These are phyloP conservation scores for Ilex paraguariensis DNA, from an alignment of 305 asterid species.

Conservation along the genomic window DNA sequence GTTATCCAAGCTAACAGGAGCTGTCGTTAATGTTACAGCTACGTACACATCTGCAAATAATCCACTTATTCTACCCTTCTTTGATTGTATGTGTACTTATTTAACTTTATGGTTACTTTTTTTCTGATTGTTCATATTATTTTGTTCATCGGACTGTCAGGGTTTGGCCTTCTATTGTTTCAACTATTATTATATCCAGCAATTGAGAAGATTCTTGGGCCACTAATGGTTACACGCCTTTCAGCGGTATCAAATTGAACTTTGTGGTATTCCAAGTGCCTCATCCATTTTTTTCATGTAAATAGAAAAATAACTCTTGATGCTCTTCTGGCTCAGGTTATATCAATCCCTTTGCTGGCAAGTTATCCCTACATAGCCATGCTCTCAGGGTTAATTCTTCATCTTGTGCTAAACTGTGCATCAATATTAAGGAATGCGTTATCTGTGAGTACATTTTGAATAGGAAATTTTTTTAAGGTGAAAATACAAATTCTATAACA, in stretches of 20 bases:
- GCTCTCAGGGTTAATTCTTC: slow-evolving; percentile 31
- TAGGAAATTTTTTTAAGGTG: no score
- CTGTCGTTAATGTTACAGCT: no score
- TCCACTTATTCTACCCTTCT: no score
- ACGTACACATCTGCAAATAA: no score
- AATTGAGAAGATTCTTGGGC: slow-evolving; percentile 49
- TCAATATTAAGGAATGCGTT: no score
- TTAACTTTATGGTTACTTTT: no score
- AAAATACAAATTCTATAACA: no score
- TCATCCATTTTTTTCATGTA: background rate
- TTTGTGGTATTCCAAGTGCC: background rate
- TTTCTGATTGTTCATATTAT: no score
- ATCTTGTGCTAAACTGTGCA: no score
- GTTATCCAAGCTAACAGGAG: no score
- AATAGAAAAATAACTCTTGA: background rate
- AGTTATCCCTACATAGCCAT: slow-evolving; percentile 59
- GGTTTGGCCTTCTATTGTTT: slow-evolving; percentile 56
- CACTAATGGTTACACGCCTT: slow-evolving; percentile 57
- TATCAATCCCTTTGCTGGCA: slow-evolving; percentile 61
- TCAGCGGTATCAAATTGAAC: slow-evolving; percentile 43
- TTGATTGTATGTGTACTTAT: no score
- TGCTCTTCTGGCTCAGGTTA: slow-evolving; percentile 33
- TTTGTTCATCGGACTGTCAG: slow-evolving; percentile 27
- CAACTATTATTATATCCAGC: slow-evolving; percentile 54
- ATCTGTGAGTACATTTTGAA: no score